Conservation (phyloP, 257 asterid species). For the Primulina huaijiensis region DNA sequence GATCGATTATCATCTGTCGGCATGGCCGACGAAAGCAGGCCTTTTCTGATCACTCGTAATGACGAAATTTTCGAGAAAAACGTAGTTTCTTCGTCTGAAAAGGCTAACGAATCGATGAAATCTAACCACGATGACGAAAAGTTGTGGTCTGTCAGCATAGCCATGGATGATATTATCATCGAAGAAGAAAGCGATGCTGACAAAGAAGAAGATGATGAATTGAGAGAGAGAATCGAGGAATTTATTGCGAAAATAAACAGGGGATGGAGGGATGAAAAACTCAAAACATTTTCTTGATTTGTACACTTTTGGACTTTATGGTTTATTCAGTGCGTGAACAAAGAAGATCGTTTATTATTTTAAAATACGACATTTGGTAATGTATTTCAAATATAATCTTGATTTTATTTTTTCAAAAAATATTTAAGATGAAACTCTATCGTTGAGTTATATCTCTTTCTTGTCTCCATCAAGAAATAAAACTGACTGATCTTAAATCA, state of each 20-base stretch:
- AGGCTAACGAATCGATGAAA: constrained; percentile 10
- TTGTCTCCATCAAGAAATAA: too few species aligned
- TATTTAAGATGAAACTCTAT: too few species aligned
- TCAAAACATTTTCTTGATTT: constrained; percentile 17
- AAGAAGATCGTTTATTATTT: too few species aligned
- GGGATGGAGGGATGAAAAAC: constrained; percentile 47
- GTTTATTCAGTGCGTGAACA: too few species aligned
- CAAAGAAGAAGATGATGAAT: constrained; percentile 32
- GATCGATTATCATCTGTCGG: not conserved
- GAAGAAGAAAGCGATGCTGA: not conserved
- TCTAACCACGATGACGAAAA: constrained; percentile 14
- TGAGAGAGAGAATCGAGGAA: constrained; percentile 49
- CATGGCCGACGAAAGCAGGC: constrained; percentile 8
- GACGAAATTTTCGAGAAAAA: not conserved
- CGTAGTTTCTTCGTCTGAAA: not conserved
- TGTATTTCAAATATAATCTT: too few species aligned
- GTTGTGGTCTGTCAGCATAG: constrained; percentile 16
- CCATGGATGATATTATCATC: not conserved
- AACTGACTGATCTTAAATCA: too few species aligned
- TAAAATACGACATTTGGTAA: too few species aligned
- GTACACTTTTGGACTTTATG: too few species aligned
- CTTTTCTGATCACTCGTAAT: not conserved
- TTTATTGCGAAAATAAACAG: constrained; percentile 49
- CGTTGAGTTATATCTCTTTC: too few species aligned
- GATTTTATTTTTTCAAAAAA: too few species aligned